Base-by-base conservation (phyloP, 306 rosid genomes). In the Castanopsis chinensis region DNA sequence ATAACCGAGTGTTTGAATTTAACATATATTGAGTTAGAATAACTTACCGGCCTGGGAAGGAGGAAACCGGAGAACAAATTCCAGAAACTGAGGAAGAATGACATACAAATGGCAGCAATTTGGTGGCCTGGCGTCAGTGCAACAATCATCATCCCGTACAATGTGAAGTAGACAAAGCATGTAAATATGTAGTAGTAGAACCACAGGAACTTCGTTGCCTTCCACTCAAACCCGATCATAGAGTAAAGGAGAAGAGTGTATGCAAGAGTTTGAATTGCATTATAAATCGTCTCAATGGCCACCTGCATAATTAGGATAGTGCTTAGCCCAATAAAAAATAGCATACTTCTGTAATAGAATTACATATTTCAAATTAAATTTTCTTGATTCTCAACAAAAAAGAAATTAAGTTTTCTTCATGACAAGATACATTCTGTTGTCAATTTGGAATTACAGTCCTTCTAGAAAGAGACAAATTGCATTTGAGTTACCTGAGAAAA, bases 41-140 rank as follows among this genome's bases (percentile, higher is more conserved):
- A 18, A 78, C 89, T 41, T 85, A 94, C 98, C 87, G 92, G 83
- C 75, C 96, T 88, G 6, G 92, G 90, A 70, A 92, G 80, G 68
- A 94, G 65, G 71, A 94, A 94, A 53, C 97, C 98, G 6, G 96
- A 90, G 82, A 94, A 94, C 83, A 94, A 82, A 83, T 90, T 92
- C 98, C 97, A 94, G 77, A 90, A 89, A 68, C 81, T 89, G 63
- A 85, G 68, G 89, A 94, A 85, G 88, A 92, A 92, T 41, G 92
- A 69, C 93, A 87, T 86, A 17, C 87, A 69, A 37, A 94, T 90
- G 65, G 91, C 92, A 2, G 96, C 92, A 33, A 92, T 71, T 73
- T 92, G 91, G 20, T 84, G 88, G 83, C 83, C 87, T 27, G 97
- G 97, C 35, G 97, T 89, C 28, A 94, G 55, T 54, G 93, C 94